Evolutionary conservation across 495 filamentous ascomycete genomes (phyloP), one percentile per base, ranked within the genome.

Genomic region (Daldinia concentrica): DNA sequence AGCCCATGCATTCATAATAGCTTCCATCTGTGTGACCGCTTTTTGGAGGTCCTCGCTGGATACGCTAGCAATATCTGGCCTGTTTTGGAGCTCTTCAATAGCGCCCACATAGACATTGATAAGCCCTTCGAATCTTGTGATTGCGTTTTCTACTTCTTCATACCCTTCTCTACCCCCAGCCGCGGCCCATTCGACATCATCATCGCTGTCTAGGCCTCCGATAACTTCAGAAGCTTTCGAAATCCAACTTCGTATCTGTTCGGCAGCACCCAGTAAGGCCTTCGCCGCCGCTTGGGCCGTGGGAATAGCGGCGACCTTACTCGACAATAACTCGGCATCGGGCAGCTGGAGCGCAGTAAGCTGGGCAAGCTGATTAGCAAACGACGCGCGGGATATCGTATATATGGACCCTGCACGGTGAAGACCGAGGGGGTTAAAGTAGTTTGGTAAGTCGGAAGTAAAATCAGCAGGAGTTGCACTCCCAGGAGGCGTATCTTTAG

Each of bases 151-250:
- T 1, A 98, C 92, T 52, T 94, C 93, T 34, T 90, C 93, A 48
- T 98, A 83, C 8, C 93, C 94, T 75, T 97, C 94, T 68, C 93
- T 87, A 3, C 94, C 94, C 55, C 91, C 95, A 14, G 93, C 94
- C 14, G 95, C 95, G 14, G 95, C 94, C 95, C 95, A 99, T 75
- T 97, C 94, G 22, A 98, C 92, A 73, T 99, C 95, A 79, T 99
- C 95, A 68, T 98, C 94, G 14, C 93, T 90, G 77, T 97, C 92
- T 24, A 98, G 80, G 0, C 93, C 92, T 61, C 83, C 87, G 27
- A 99, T 86, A 9, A 97, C 93, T 64, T 95, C 92, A 0, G 88
- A 90, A 1, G 95, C 94, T 76, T 97, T 97, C 68, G 86, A 85
- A 65, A 98, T 94, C 95, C 95, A 98, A 62, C 89, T 89, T 51